phyloP scores from a whole-genome alignment of 2,329 filamentous ascomycete species.

The Teratosphaeria viscida region DNA sequence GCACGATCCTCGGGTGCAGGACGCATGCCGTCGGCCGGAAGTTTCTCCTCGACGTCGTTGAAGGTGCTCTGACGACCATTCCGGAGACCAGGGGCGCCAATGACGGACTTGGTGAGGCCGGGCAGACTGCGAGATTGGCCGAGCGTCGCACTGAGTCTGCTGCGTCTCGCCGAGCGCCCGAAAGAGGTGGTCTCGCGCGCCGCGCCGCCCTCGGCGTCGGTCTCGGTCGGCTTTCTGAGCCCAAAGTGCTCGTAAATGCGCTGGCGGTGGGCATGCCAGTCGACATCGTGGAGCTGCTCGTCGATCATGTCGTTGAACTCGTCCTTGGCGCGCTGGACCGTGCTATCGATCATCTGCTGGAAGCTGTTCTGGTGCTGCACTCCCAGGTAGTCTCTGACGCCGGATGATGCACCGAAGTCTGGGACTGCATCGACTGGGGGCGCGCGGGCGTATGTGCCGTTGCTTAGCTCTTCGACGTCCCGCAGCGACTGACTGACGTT shows the following conservation, averaged over 20 bases:
- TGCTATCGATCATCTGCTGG: conserved; percentile 34
- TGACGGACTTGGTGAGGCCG: conserved; percentile 70
- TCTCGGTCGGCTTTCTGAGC: conserved; percentile 42
- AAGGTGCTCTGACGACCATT: conserved; percentile 23
- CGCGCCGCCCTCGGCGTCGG: conserved; percentile 25
- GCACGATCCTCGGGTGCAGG: conserved; percentile 60
- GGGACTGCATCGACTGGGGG: conserved; percentile 3
- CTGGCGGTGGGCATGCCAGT: conserved; percentile 90
- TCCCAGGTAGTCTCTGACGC: conserved; percentile 22
- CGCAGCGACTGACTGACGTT: conserved; percentile 76
- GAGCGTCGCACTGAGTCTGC: conserved; percentile 29
- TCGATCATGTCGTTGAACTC: conserved; percentile 93
- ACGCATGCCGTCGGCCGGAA: conserved; percentile 35
- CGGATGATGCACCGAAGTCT: conserved; percentile 5
- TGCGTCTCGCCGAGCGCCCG: conserved; percentile 39
- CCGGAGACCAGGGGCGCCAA: conserved; percentile 62
- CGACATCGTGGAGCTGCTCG: conserved; percentile 75
- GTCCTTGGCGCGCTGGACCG: conserved; percentile 67
- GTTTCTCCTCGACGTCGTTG: conserved; percentile 37
- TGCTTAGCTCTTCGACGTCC: conserved; percentile 48
- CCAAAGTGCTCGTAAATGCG: conserved; percentile 96
- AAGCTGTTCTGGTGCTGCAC: conserved; percentile 49
- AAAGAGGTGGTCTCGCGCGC: conserved; percentile 35
- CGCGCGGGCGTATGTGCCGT: conserved; percentile 6
- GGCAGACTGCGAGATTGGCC: conserved; percentile 51